Conservation (phyloP, 2,329 filamentous ascomycete species). For the Verticillium tricorpus region DNA sequence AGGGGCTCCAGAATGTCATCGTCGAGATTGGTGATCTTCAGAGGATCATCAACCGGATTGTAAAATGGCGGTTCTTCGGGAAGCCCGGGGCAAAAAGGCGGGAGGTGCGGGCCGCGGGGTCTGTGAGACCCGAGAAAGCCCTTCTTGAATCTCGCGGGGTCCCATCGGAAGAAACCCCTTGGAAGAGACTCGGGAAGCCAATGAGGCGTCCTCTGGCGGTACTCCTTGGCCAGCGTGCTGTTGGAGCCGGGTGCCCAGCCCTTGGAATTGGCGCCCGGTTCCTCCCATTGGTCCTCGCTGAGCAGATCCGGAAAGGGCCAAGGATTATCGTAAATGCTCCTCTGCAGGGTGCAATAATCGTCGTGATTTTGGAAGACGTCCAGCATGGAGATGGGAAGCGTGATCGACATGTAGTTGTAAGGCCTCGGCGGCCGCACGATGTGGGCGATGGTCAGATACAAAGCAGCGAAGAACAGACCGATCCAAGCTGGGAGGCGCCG, state of each 20-base stretch:
- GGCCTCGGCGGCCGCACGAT: slow-evolving; percentile 23
- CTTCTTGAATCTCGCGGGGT: slow-evolving; percentile 18
- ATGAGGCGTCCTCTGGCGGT: slow-evolving; percentile 19
- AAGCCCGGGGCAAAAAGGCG: not conserved
- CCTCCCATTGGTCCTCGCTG: slow-evolving; percentile 18
- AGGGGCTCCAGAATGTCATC: slow-evolving; percentile 16
- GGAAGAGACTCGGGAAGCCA: slow-evolving; percentile 23
- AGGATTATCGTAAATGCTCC: slow-evolving; percentile 15
- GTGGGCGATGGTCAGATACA: slow-evolving; percentile 17
- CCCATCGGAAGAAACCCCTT: slow-evolving; percentile 24
- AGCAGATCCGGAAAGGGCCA: slow-evolving; percentile 26
- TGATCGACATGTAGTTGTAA: slow-evolving; percentile 25
- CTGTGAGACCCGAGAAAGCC: slow-evolving; percentile 3
- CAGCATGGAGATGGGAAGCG: slow-evolving; percentile 24
- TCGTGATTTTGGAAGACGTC: slow-evolving; percentile 18
- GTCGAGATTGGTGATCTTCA: slow-evolving; percentile 27
- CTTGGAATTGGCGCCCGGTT: slow-evolving; percentile 22
- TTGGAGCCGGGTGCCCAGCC: slow-evolving; percentile 24
- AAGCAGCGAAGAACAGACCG: slow-evolving; percentile 11
- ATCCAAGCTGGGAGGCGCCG: not conserved
- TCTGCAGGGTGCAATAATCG: slow-evolving; percentile 20
- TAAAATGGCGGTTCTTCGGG: slow-evolving; percentile 18
- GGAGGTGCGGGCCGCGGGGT: not conserved
- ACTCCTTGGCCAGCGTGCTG: slow-evolving; percentile 18
- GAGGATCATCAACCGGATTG: slow-evolving; percentile 22